Conservation (phyloP, 2,329 filamentous ascomycete genomes). For the Aspergillus sclerotialis region DNA sequence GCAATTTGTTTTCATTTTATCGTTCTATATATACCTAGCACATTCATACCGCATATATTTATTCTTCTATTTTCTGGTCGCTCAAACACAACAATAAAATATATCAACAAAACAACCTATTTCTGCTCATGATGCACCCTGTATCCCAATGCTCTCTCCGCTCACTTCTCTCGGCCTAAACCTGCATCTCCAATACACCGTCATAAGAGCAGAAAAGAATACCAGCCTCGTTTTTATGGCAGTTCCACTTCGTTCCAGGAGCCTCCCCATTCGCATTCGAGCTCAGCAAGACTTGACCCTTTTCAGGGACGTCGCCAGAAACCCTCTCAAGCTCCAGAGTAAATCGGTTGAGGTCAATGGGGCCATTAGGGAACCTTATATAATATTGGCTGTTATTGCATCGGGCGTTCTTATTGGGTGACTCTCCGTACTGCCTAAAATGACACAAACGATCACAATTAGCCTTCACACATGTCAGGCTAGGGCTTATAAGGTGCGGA, state of each 20-base stretch:
- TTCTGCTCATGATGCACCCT: no score
- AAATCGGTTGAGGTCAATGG: conserved; percentile 12
- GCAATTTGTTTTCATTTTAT: no score
- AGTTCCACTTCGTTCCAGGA: not conserved
- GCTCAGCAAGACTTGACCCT: not conserved
- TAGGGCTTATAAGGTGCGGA: no score
- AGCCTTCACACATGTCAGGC: no score
- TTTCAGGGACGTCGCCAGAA: conserved; percentile 4
- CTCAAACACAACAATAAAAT: no score
- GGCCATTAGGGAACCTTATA: conserved; percentile 15
- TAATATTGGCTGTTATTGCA: conserved; percentile 19
- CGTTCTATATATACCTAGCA: no score
- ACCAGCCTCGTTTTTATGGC: not conserved
- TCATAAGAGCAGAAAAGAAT: not conserved
- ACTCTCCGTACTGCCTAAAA: conserved; percentile 8
- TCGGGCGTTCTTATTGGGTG: conserved; percentile 11
- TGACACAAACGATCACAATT: no score
- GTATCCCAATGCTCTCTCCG: no score
- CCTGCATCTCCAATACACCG: not conserved
- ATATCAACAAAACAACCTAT: no score
- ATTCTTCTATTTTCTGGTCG: no score
- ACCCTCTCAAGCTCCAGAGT: conserved; percentile 15
- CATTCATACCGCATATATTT: no score
- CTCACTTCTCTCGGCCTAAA: no score
- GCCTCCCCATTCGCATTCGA: not conserved